These are phyloP conservation scores for Tolypocladium paradoxum DNA, from an alignment of 2,329 filamentous ascomycete genomes.

Conservation along the genomic window DNA sequence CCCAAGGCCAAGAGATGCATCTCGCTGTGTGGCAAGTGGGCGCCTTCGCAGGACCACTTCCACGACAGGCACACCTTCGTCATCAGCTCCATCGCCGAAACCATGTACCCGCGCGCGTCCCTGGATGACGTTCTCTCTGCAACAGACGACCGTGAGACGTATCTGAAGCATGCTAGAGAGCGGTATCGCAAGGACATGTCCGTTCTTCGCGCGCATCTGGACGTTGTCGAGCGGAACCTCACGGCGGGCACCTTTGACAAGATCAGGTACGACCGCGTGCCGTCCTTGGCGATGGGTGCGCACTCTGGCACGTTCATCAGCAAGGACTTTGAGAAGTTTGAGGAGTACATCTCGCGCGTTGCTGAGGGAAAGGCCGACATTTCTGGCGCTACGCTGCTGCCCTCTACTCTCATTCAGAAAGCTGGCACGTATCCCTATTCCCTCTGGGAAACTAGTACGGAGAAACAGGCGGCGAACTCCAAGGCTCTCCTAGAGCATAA, in stretches of 20 bases:
- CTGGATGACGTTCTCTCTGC: constrained; percentile 19
- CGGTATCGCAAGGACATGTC: constrained; percentile 40
- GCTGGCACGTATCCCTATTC: background rate
- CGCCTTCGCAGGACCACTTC: constrained; percentile 40
- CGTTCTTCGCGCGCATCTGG: constrained; percentile 39
- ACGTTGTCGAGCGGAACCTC: constrained; percentile 42
- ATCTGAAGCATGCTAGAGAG: constrained; percentile 43
- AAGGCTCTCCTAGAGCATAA: constrained; percentile 15
- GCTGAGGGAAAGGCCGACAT: constrained; percentile 36
- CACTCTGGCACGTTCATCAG: constrained; percentile 36
- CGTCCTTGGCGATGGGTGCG: constrained; percentile 45
- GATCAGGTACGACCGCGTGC: constrained; percentile 47
- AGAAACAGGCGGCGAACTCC: background rate
- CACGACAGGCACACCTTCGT: constrained; percentile 50
- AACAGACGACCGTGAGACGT: constrained; percentile 32
- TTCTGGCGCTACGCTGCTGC: constrained; percentile 44
- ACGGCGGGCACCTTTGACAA: constrained; percentile 31
- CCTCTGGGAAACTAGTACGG: background rate
- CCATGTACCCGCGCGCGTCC: constrained; percentile 30
- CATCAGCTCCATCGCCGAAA: constrained; percentile 45
- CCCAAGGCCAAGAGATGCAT: constrained; percentile 30
- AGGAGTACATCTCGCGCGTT: constrained; percentile 36
- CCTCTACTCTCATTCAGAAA: constrained; percentile 33
- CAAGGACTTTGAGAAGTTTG: constrained; percentile 40
- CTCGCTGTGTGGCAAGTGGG: constrained; percentile 51